A percentile compares a stretch with the other conserved stretches of the same genome.
Evolutionary conservation across 2,329 filamentous ascomycete species (phyloP).

Genomic region (Trichoderma sp.): DNA sequence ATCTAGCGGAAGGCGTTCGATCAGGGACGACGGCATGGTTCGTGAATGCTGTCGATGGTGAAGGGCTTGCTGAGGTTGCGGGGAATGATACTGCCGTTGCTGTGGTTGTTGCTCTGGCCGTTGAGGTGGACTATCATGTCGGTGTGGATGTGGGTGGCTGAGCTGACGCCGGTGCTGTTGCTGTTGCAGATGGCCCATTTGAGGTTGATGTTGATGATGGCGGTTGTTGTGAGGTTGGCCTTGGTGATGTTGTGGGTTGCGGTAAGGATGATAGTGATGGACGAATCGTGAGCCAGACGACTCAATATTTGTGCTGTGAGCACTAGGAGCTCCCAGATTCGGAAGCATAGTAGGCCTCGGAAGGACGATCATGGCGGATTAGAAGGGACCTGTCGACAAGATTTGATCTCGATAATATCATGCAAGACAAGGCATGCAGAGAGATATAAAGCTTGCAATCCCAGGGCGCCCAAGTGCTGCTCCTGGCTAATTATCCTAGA

Average conservation of each 20-base stretch:
- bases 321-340: constrained; percentile 31
- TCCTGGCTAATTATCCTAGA: constrained; percentile 27
- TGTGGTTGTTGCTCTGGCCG: constrained; percentile 6
- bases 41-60: constrained; percentile 28
- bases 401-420: constrained; percentile 36
- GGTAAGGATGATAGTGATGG: constrained; percentile 22
- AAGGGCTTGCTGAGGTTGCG: constrained; percentile 17
- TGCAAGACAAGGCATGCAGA: constrained; percentile 33
- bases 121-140: not conserved
- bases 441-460: constrained; percentile 33
- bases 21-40: constrained; percentile 35
- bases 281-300: constrained; percentile 15
- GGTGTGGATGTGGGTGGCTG: not conserved
- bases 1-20: constrained; percentile 43
- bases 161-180: not conserved
- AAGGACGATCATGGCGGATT: constrained; percentile 39
- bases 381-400: constrained; percentile 29
- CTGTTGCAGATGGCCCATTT: constrained; percentile 2
- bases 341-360: constrained; percentile 33
- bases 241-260: constrained; percentile 20
- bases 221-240: constrained; percentile 1
- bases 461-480: constrained; percentile 19
- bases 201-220: not conserved
- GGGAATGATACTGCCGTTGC: constrained; percentile 9
- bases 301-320: constrained; percentile 19